phyloP scores from a whole-genome alignment of 2,329 filamentous ascomycete species.

The Beauveria sp. region DNA sequence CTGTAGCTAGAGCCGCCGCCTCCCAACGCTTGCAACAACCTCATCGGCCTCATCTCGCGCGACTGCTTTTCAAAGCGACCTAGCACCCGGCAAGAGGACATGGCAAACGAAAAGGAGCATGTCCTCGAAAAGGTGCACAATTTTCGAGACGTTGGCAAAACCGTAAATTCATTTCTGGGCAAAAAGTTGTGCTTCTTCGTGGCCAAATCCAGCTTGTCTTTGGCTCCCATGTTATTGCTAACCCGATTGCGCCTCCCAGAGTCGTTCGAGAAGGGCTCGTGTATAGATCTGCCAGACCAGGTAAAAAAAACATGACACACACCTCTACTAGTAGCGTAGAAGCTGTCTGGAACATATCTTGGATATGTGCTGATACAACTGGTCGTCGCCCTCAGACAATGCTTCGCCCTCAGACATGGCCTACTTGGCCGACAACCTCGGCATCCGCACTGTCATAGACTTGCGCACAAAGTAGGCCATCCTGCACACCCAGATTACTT shows the following conservation, averaged over 20 bases:
- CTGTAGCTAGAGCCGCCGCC: background rate
- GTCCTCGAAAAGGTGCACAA: constrained; percentile 40
- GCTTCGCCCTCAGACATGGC: constrained; percentile 58
- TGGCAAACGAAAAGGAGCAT: constrained; percentile 28
- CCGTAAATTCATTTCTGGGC: constrained; percentile 53
- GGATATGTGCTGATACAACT: background rate
- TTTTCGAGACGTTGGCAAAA: constrained; percentile 67
- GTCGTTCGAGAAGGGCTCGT: constrained; percentile 53
- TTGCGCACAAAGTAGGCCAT: constrained; percentile 62
- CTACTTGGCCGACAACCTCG: constrained; percentile 50
- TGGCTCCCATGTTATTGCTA: background rate
- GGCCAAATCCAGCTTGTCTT: background rate
- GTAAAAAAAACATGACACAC: constrained; percentile 22
- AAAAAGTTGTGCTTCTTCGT: constrained; percentile 38
- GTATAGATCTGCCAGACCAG: constrained; percentile 60
- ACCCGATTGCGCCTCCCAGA: background rate
- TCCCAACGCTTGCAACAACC: background rate
- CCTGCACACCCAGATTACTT: too few relatives aligned
- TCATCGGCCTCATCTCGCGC: background rate
- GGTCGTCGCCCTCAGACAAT: constrained; percentile 46
- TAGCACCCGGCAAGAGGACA: background rate
- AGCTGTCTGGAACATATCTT: background rate
- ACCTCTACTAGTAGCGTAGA: background rate
- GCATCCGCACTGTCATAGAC: constrained; percentile 69
- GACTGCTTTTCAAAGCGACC: background rate